phyloP scores from a whole-genome alignment of 805 yeast species.

The Lachancea lanzarotensis region DNA sequence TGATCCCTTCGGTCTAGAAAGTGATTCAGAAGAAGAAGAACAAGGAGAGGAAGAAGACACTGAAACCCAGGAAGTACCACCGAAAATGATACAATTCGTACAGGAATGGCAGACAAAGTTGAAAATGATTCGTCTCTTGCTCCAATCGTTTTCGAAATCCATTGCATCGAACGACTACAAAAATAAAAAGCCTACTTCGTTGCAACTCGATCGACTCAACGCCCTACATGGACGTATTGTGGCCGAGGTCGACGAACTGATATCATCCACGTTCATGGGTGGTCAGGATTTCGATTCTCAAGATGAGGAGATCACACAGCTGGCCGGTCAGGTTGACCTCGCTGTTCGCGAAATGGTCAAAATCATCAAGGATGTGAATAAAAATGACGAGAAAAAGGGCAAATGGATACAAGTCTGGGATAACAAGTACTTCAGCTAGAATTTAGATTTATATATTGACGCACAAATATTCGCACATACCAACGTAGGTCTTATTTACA shows the following conservation, averaged over 20 bases:
- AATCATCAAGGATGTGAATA: slow-evolving; percentile 42
- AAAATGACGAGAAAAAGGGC: slow-evolving; percentile 43
- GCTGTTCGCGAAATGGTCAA: slow-evolving; percentile 29
- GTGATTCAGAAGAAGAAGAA: slow-evolving; percentile 22
- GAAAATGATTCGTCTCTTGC: slow-evolving; percentile 49
- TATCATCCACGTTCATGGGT: slow-evolving; percentile 47
- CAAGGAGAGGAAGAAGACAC: slow-evolving; percentile 21
- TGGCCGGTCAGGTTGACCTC: slow-evolving; percentile 21
- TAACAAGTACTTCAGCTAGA: slow-evolving; percentile 20
- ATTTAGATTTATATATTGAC: background rate
- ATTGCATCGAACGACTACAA: slow-evolving; percentile 38
- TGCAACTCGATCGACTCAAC: slow-evolving; percentile 43
- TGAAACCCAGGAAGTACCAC: slow-evolving; percentile 26
- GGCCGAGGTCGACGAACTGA: slow-evolving; percentile 48
- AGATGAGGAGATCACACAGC: slow-evolving; percentile 30
- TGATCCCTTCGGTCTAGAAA: slow-evolving; percentile 45
- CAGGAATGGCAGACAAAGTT: slow-evolving; percentile 39
- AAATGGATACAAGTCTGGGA: slow-evolving; percentile 33
- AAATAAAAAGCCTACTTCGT: slow-evolving; percentile 30
- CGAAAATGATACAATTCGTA: slow-evolving; percentile 35
- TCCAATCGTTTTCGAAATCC: slow-evolving; percentile 54
- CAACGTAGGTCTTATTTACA: background rate
- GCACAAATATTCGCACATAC: background rate
- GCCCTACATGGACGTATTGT: slow-evolving; percentile 38
- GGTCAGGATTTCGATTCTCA: slow-evolving; percentile 32